These are phyloP conservation scores for Helianthus annuus DNA, from an alignment of 129 eudicot genomes.

Conservation along the genomic window HanXRQr2.0-SUNRISE NC_035439.2:140309269-140309768, in stretches of 20 bases:
- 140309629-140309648: not conserved
- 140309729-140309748: constrained; percentile 11
- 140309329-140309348: constrained; percentile 9
- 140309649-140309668: not conserved
- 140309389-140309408: constrained; percentile 13
- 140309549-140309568: constrained; percentile 13
- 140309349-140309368: too few species aligned
- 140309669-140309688: constrained; percentile 3
- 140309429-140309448: constrained; percentile 16
- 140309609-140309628: constrained; percentile 1
- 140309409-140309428: constrained; percentile 7
- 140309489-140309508: not conserved
- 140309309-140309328: constrained; percentile 13
- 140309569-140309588: constrained; percentile 21
- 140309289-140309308: constrained; percentile 14
- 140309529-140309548: constrained; percentile 1
- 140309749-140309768: not conserved
- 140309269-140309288: constrained; percentile 17
- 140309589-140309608: constrained; percentile 4
- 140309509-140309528: not conserved
- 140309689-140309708: constrained; percentile 3
- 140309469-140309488: not conserved
- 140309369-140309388: too few species aligned
- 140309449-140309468: not conserved
- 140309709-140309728: not conserved